Evolutionary conservation across 148 eudicot species (phyloP).

Genomic region (Cornus kousa): DNA sequence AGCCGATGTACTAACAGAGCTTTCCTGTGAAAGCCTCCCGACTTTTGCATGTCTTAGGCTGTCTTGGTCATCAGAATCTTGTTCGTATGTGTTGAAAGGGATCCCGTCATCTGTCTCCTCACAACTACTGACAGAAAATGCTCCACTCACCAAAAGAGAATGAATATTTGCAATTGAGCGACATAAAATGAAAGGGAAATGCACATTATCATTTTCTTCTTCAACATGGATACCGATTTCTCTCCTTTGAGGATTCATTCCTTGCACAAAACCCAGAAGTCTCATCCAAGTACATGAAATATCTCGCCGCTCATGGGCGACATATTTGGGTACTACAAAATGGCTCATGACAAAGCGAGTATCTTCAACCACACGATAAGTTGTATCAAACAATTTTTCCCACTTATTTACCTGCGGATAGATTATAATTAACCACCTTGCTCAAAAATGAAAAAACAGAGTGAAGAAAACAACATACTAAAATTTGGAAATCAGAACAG

Average conservation of each 20-base stretch:
- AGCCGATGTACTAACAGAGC: constrained; percentile 52
- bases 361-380: constrained; percentile 85
- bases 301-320: constrained; percentile 59
- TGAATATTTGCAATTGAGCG: constrained; percentile 69
- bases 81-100: constrained; percentile 23
- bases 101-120: constrained; percentile 39
- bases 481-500: neutral
- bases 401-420: constrained; percentile 73
- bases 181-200: constrained; percentile 75
- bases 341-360: constrained; percentile 90
- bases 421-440: constrained; percentile 12
- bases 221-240: constrained; percentile 85
- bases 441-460: neutral
- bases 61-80: constrained; percentile 53
- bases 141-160: constrained; percentile 71
- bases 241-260: constrained; percentile 86
- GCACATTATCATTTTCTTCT: constrained; percentile 77
- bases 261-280: constrained; percentile 80
- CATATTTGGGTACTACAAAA: constrained; percentile 61
- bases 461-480: neutral
- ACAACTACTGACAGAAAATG: constrained; percentile 45
- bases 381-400: constrained; percentile 67
- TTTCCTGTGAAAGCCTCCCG: constrained; percentile 78
- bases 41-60: constrained; percentile 79
- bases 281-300: constrained; percentile 68